Percentiles rank a stretch among this genome's conserved stretches.
These are phyloP conservation scores for Rickenella mellea DNA, from an alignment of 768 basidiomycete genomes.

Conservation along the genomic window DNA sequence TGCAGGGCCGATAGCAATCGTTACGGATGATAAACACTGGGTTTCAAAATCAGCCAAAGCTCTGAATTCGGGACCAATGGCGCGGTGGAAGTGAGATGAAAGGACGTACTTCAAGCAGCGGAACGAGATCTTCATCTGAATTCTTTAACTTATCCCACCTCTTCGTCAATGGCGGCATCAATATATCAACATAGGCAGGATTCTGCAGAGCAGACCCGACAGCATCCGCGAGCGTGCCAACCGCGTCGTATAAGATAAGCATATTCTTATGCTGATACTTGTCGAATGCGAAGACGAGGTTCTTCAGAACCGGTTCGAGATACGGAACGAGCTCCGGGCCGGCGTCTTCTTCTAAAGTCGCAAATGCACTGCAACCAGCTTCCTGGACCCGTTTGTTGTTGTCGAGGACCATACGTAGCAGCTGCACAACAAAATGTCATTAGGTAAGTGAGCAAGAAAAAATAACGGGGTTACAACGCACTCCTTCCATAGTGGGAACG, in stretches of 20 bases:
- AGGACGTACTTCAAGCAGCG: slow-evolving; percentile 77
- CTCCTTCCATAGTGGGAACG: slow-evolving; percentile 97
- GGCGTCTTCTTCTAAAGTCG: slow-evolving; percentile 96
- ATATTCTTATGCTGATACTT: slow-evolving; percentile 99
- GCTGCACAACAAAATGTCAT: slow-evolving; percentile 33
- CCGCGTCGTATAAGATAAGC: slow-evolving; percentile 97
- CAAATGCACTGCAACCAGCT: slow-evolving; percentile 97
- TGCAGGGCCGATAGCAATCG: slow-evolving; percentile 86
- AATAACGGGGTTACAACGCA: slow-evolving; percentile 30
- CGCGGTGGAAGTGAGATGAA: not conserved
- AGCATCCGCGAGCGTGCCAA: slow-evolving; percentile 94
- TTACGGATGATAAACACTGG: slow-evolving; percentile 94
- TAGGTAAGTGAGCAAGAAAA: not conserved
- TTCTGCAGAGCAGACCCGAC: slow-evolving; percentile 85
- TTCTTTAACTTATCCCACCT: slow-evolving; percentile 89
- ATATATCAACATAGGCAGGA: slow-evolving; percentile 79
- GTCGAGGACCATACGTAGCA: slow-evolving; percentile 94
- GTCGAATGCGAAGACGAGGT: slow-evolving; percentile 91
- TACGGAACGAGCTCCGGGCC: slow-evolving; percentile 84
- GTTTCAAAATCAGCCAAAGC: slow-evolving; percentile 1
- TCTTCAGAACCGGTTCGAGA: slow-evolving; percentile 89
- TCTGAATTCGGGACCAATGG: not conserved
- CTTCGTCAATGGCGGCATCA: slow-evolving; percentile 90
- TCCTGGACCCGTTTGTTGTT: slow-evolving; percentile 99
- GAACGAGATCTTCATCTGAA: slow-evolving; percentile 87